Base-by-base conservation (phyloP, 208 protist species). In the Tritrichomonas musculus region DNA sequence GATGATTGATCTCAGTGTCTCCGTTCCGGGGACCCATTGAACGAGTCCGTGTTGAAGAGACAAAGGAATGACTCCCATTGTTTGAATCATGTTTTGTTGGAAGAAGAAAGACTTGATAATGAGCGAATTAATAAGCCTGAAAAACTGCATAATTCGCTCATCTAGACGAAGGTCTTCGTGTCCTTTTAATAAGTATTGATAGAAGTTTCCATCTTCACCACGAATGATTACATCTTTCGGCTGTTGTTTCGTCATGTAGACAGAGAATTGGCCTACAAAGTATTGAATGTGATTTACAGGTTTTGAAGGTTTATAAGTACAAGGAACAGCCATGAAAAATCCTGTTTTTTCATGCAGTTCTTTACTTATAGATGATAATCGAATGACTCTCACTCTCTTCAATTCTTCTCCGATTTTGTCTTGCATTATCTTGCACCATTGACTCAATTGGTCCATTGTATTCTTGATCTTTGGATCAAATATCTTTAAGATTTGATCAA, bases 71-170 rank as follows among this genome's bases (percentile, higher is more conserved):
- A 92, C 88, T 39, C 41, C 25, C 47, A 57, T 88, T 60, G 77
- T 88, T 50, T 88, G 77, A 39, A 88, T 88, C 17, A 88, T 36
- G n/a, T 88, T 25, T 14, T 17, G 5, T 20, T 49, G 14, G 27
- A 88, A 88, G 30, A n/a, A 53, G 27, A 47, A 47, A 39, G 33
- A 41, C 57, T 49, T 88, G 47, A 53, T 57, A 9, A 88, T n/a
- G 5, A 53, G 57, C 20, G 47, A 60, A 39, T 88, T 88, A 27
- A 88, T 57, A 0, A 57, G 39, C 39, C 77, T 57, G n/a, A 92
- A 92, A 41, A 92, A 92, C 27, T 92, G 88, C 55, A 69, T 64
- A 49, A 92, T 69, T 72, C 88, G 22, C 33, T 92, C 88, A 92
- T 92, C 88, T 3, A 92, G 30, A 27, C 57, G 33, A 8, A 92